Conservation (phyloP, 139 green algal species). For the Limnomonas spitsbergensis region DNA sequence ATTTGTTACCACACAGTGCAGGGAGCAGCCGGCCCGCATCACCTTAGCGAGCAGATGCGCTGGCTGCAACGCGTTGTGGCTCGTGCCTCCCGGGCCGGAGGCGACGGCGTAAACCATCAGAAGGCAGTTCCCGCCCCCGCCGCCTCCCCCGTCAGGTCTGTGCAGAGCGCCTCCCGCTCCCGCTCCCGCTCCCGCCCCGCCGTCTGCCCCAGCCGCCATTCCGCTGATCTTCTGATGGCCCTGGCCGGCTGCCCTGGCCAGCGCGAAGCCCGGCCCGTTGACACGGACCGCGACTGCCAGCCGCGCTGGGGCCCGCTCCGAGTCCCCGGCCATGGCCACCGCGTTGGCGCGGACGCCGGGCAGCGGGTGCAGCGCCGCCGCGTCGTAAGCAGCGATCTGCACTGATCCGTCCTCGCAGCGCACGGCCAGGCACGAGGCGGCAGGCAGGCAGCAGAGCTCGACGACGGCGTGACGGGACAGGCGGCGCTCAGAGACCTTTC, state of each 20-base stretch:
- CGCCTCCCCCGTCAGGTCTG: too few relatives aligned
- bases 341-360: constrained; percentile 27
- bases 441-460: constrained; percentile 21
- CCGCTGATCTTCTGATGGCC: background rate
- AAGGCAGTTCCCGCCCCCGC: background rate
- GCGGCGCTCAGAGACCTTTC: constrained; percentile 26
- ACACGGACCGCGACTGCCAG: constrained; percentile 21
- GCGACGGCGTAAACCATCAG: constrained; percentile 23
- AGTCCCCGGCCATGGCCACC: constrained; percentile 17
- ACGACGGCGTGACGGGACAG: constrained; percentile 23
- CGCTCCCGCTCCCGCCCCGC: background rate
- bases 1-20: too few relatives aligned
- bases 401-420: constrained; percentile 31
- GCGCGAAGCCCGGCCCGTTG: background rate
- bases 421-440: constrained; percentile 14
- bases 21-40: too few relatives aligned
- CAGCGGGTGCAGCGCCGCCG: constrained; percentile 17
- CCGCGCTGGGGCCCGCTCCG: constrained; percentile 9
- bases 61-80: background rate
- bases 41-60: constrained; percentile 29
- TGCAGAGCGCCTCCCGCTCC: background rate
- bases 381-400: constrained; percentile 37
- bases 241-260: background rate
- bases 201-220: background rate
- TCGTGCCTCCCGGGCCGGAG: background rate